Conservation (phyloP, 2,329 filamentous ascomycete genomes). For the Clarireedia monteithiana region DNA sequence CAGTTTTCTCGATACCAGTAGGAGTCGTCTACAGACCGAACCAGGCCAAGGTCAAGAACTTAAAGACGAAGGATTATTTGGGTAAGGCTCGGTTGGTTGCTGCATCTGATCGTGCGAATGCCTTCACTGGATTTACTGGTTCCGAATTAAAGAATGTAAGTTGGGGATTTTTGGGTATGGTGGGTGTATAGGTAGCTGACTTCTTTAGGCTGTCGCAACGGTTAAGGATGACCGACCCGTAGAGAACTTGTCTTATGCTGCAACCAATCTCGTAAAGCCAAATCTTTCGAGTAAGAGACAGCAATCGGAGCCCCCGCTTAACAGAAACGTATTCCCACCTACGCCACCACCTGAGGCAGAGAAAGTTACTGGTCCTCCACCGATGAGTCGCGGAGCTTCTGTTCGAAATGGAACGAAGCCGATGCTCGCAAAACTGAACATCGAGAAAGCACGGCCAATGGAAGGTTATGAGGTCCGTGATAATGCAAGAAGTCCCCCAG, state of each 20-base stretch:
- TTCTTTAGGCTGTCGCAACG: conserved; percentile 40
- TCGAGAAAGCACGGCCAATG: conserved; percentile 45
- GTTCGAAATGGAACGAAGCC: conserved; percentile 54
- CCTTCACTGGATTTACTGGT: conserved; percentile 74
- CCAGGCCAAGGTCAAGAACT: conserved; percentile 94
- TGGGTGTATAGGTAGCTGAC: conserved; percentile 12
- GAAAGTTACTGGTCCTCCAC: conserved; percentile 35
- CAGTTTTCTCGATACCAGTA: conserved; percentile 95
- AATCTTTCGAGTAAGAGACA: conserved; percentile 73
- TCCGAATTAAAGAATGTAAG: conserved; percentile 68
- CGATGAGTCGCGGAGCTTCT: conserved; percentile 48
- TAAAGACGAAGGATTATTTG: conserved; percentile 96
- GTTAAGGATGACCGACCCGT: conserved; percentile 71
- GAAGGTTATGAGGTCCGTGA: conserved; percentile 31
- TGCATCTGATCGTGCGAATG: conserved; percentile 71
- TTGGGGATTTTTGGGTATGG: conserved; percentile 15
- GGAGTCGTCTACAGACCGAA: conserved; percentile 93
- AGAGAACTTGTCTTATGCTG: conserved; percentile 84
- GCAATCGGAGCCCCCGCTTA: conserved; percentile 74
- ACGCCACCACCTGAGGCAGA: conserved; percentile 94
- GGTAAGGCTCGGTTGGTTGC: conserved; percentile 93
- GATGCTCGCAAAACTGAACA: conserved; percentile 55
- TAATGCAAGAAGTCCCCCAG: conserved; percentile 30
- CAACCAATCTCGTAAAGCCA: conserved; percentile 86
- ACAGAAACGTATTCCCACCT: conserved; percentile 84